Conservation (phyloP, 306 rosid genomes). For the Quercus suber region DNA sequence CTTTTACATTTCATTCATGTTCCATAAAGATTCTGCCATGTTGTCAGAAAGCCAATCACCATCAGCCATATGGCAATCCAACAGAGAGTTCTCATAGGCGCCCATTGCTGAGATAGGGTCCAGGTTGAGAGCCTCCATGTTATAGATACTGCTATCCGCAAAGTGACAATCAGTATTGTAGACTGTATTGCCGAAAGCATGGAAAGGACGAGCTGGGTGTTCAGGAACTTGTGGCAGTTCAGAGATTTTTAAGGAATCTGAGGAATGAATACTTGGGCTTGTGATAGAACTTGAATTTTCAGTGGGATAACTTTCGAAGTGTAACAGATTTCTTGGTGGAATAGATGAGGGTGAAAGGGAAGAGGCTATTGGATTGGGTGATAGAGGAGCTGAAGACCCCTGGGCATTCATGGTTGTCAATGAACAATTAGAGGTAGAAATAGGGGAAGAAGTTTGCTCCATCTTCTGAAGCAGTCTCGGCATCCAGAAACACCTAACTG, state of each 20-base stretch:
- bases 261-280: conserved; percentile 24
- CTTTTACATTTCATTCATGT: conserved; percentile 55
- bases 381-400: conserved; percentile 21
- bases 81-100: conserved; percentile 39
- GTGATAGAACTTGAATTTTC: conserved; percentile 17
- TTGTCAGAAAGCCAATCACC: conserved; percentile 50
- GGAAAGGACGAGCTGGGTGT: conserved; percentile 15
- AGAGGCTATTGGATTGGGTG: conserved; percentile 7
- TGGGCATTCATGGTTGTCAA: conserved; percentile 32
- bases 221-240: conserved; percentile 37
- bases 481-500: conserved; percentile 76
- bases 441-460: conserved; percentile 43
- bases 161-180: conserved; percentile 20
- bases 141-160: conserved; percentile 31
- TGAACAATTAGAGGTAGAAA: conserved; percentile 27
- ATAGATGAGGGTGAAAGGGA: conserved; percentile 30
- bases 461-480: conserved; percentile 71
- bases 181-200: conserved; percentile 33
- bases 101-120: conserved; percentile 36
- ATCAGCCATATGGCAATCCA: conserved; percentile 51
- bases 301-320: conserved; percentile 18
- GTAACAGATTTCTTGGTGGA: conserved; percentile 21
- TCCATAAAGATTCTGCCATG: conserved; percentile 61
- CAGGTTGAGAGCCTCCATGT: conserved; percentile 38
- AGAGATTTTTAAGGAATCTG: conserved; percentile 43